Percentiles rank a stretch among this genome's conserved stretches.
phyloP scores from a whole-genome alignment of 108 stramenopile species.

The Pseudonitzschia multistriata region DNA sequence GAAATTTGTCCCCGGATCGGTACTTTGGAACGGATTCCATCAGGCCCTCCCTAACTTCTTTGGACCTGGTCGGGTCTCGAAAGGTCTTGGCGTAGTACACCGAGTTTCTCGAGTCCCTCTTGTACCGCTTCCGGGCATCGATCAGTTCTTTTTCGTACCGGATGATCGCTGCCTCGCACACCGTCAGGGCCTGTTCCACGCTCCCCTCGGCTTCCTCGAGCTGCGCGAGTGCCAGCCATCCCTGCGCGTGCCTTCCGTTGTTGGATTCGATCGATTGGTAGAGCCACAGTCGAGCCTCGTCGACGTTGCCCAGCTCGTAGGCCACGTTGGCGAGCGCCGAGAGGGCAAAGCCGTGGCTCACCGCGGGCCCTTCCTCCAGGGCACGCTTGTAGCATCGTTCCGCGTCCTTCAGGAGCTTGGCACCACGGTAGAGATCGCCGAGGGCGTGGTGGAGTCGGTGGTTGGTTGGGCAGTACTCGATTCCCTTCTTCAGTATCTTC shows the following conservation, averaged over 20 bases:
- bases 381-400: slow-evolving; percentile 57
- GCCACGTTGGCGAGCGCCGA: slow-evolving; percentile 63
- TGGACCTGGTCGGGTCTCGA: slow-evolving; percentile 1
- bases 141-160: slow-evolving; percentile 41
- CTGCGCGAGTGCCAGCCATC: slow-evolving; percentile 70
- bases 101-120: neutral
- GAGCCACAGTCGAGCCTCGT: slow-evolving; percentile 49
- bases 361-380: slow-evolving; percentile 43
- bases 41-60: slow-evolving; percentile 4
- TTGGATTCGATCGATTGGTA: slow-evolving; percentile 42
- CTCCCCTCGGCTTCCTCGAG: slow-evolving; percentile 73
- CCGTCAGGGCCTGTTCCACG: slow-evolving; percentile 51
- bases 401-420: slow-evolving; percentile 67
- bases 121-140: slow-evolving; percentile 17
- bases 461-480: slow-evolving; percentile 60
- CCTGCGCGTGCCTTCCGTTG: slow-evolving; percentile 67
- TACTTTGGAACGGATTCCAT: slow-evolving; percentile 35
- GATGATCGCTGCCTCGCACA: slow-evolving; percentile 48
- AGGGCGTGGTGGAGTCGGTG: slow-evolving; percentile 82
- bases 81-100: too few relatives aligned
- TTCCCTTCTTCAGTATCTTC: slow-evolving; percentile 57
- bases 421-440: slow-evolving; percentile 76
- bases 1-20: slow-evolving; percentile 74
- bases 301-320: slow-evolving; percentile 57
- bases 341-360: slow-evolving; percentile 66